phyloP scores from a whole-genome alignment of 2,329 filamentous ascomycete species.

The Xylaria sp. region DNA sequence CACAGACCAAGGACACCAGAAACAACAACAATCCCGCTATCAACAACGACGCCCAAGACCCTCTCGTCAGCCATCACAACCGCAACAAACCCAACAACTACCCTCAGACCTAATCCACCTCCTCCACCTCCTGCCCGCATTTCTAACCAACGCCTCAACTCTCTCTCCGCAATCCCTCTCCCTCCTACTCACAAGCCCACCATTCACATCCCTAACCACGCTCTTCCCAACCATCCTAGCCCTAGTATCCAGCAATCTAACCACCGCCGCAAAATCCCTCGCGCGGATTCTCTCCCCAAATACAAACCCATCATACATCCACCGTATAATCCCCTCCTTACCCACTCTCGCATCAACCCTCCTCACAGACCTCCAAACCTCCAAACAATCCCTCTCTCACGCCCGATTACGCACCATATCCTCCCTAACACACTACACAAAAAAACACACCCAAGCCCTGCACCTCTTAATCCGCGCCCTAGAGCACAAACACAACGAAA shows the following conservation, averaged over 20 bases:
- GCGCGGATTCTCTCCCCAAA: conserved; percentile 55
- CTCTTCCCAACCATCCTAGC: conserved; percentile 55
- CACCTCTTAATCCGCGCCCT: conserved; percentile 54
- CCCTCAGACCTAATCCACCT: conserved; percentile 58
- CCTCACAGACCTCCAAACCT: conserved; percentile 38
- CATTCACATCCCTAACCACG: conserved; percentile 53
- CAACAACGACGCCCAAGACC: conserved; percentile 35
- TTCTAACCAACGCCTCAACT: conserved; percentile 48
- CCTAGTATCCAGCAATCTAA: conserved; percentile 57
- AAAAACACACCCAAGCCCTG: conserved; percentile 47
- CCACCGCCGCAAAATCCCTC: conserved; percentile 54
- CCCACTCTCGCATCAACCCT: conserved; percentile 49
- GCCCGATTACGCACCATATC: conserved; percentile 49
- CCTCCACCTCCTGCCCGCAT: conserved; percentile 59
- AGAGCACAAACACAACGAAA: conserved; percentile 60
- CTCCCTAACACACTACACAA: conserved; percentile 47
- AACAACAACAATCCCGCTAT: not conserved
- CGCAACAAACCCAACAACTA: not conserved
- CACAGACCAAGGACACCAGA: conserved; percentile 32
- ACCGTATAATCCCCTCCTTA: conserved; percentile 60
- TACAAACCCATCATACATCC: conserved; percentile 62
- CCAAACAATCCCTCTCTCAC: conserved; percentile 40
- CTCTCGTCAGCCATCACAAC: conserved; percentile 30
- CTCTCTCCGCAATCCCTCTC: conserved; percentile 46
- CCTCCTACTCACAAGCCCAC: conserved; percentile 56